phyloP scores from a whole-genome alignment of 805 yeast species.

The Candida chilensis region DNA sequence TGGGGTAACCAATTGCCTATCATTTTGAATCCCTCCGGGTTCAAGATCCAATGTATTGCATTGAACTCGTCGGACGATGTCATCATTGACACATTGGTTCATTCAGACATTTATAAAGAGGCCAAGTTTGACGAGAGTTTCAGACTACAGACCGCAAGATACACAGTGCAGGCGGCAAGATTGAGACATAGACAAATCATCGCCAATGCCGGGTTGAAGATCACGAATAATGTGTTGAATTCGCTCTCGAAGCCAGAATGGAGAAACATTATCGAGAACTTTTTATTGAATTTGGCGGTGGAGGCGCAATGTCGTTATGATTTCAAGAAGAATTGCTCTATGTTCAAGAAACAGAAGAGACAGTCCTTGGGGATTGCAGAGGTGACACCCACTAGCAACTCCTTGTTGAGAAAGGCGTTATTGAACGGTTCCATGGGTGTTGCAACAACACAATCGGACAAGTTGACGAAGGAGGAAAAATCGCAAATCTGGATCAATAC shows the following conservation, averaged over 20 bases:
- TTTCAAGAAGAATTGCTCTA: slow-evolving; percentile 43
- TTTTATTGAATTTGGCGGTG: slow-evolving; percentile 51
- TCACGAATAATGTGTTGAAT: slow-evolving; percentile 6
- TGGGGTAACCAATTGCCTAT: slow-evolving; percentile 37
- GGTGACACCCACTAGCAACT: slow-evolving; percentile 3
- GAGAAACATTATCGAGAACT: slow-evolving; percentile 70
- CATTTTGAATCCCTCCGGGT: slow-evolving; percentile 13
- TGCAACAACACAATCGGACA: slow-evolving; percentile 8
- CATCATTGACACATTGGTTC: slow-evolving; percentile 39
- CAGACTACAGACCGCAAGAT: slow-evolving; percentile 49
- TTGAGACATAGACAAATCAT: slow-evolving; percentile 28
- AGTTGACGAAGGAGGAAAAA: slow-evolving; percentile 46
- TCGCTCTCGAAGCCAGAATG: slow-evolving; percentile 37
- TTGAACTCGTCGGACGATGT: slow-evolving; percentile 37
- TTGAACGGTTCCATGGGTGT: slow-evolving; percentile 7
- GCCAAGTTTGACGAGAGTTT: slow-evolving; percentile 46
- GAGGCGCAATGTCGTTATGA: slow-evolving; percentile 66
- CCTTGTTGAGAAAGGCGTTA: slow-evolving; percentile 19
- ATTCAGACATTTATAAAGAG: slow-evolving; percentile 59
- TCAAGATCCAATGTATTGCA: slow-evolving; percentile 44
- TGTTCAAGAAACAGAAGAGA: slow-evolving; percentile 30
- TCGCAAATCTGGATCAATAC: slow-evolving; percentile 54
- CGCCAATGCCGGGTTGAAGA: slow-evolving; percentile 1
- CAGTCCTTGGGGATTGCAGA: slow-evolving; percentile 8
- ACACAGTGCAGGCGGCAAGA: slow-evolving; percentile 51